Percentiles rank a stretch among this genome's conserved stretches.
phyloP scores from a whole-genome alignment of 2,329 filamentous ascomycete species.

The Microdochium paspali region DNA sequence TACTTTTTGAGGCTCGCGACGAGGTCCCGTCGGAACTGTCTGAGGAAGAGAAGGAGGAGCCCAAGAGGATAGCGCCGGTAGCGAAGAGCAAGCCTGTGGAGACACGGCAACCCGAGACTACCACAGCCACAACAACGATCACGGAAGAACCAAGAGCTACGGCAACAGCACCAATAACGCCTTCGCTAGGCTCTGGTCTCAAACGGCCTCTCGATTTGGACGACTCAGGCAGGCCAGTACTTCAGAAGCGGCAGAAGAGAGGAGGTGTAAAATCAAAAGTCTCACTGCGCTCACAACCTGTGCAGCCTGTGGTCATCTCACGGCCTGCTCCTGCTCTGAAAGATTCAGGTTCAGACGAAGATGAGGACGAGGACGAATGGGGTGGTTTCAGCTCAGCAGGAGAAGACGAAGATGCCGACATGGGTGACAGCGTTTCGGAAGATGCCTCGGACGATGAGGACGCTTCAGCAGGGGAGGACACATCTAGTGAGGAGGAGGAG shows the following conservation, averaged over 20 bases:
- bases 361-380: constrained; percentile 51
- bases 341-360: constrained; percentile 30
- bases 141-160: constrained; percentile 5
- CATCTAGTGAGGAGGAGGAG: constrained; percentile 15
- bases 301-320: neutral
- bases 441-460: constrained; percentile 21
- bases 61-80: constrained; percentile 8
- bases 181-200: constrained; percentile 60
- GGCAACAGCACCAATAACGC: constrained; percentile 2
- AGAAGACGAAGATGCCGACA: constrained; percentile 10
- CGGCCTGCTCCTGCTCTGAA: constrained; percentile 12
- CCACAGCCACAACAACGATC: neutral
- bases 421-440: constrained; percentile 14
- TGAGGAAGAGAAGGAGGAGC: constrained; percentile 19
- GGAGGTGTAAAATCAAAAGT: constrained; percentile 49
- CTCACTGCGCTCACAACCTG: constrained; percentile 26
- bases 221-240: constrained; percentile 68
- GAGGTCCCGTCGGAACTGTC: constrained; percentile 21
- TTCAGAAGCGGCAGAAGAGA: constrained; percentile 73
- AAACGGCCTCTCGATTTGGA: constrained; percentile 80
- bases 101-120: neutral
- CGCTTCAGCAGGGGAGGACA: constrained; percentile 13
- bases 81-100: neutral
- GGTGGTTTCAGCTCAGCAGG: constrained; percentile 48
- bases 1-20: constrained; percentile 41